Evolutionary conservation across 108 stramenopile species (phyloP), one percentile per base, ranked within the genome.

Genomic region (Fistulifera solaris): DNA sequence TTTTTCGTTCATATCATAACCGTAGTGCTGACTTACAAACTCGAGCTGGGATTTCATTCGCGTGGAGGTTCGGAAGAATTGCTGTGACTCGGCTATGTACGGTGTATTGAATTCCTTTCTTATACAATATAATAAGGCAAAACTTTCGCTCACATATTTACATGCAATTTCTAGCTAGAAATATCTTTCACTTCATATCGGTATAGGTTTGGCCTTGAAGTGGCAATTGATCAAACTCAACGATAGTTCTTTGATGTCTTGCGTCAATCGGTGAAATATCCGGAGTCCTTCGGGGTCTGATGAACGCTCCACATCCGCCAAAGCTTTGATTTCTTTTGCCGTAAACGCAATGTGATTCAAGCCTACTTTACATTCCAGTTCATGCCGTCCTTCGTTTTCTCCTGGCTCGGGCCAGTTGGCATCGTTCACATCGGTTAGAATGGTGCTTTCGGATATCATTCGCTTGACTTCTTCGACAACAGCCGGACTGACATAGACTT

Each of bases 311-410:
- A 91, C 79, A 52, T 94, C 78, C 27, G 65, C 56, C 58, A 85
- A 59, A 27, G 79, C 79, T 24, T 80, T 81, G 52, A 94, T 83
- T 60, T 94, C 90, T 49, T 72, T 68, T 22, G 80, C 84, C 28
- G 85, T 80, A 68, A 95, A 95, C 26, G 81, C 77, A 46, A 95
- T 88, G 58, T 95, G 94, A 40, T 83, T 73, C 48, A 81, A 71
- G 15, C 83, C 88, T 27, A 86, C 73, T 58, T 83, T 89, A 42
- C 93, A 75, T 67, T 95, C 94, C 22, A 95, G 59, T 58, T 93
- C 92, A 59, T 89, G 86, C 16, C 71, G 62, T 27, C 52, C 57
- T 21, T 59, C 51, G 0, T 52, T 52, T 17, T 59, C 63, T 11
- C 48, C 49, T 0, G 91, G 83, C 52, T 84, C 84, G 38, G 72